phyloP scores from a whole-genome alignment of 2,329 filamentous ascomycete species.

The Byssochlamys sp. region DNA sequence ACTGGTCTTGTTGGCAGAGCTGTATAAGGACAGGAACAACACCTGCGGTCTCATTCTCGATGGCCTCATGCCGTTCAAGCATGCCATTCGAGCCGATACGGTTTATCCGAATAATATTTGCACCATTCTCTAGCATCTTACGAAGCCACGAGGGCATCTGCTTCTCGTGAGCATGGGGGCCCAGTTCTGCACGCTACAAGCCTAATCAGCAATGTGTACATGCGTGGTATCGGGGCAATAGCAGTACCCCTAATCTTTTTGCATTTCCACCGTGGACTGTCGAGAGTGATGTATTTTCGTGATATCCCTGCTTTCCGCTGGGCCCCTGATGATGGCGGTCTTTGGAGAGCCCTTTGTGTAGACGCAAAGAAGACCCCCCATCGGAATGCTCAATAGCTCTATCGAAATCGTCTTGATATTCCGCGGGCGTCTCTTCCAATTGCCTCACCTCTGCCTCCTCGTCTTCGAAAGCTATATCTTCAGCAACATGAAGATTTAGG shows the following conservation, averaged over 20 bases:
- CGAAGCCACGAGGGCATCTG: conserved; percentile 64
- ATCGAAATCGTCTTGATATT: background rate
- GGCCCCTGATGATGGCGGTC: background rate
- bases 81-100: conserved; percentile 36
- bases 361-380: background rate
- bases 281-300: background rate
- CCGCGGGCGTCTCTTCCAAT: background rate
- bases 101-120: conserved; percentile 48
- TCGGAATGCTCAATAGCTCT: background rate
- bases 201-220: conserved; percentile 9
- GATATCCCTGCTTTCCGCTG: background rate
- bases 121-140: conserved; percentile 51
- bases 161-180: conserved; percentile 62
- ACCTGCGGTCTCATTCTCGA: conserved; percentile 42
- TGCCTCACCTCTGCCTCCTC: conserved; percentile 5
- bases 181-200: conserved; percentile 51
- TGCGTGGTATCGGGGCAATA: background rate
- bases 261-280: conserved; percentile 6
- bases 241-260: conserved; percentile 23
- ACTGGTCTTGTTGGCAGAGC: conserved; percentile 55
- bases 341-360: background rate
- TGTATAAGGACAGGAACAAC: conserved; percentile 55
- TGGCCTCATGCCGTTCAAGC: conserved; percentile 30
- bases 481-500: conserved; percentile 49
- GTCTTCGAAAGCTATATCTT: conserved; percentile 37